phyloP scores from a whole-genome alignment of 345 rosid genomes.

The Citrus trifoliata region DNA sequence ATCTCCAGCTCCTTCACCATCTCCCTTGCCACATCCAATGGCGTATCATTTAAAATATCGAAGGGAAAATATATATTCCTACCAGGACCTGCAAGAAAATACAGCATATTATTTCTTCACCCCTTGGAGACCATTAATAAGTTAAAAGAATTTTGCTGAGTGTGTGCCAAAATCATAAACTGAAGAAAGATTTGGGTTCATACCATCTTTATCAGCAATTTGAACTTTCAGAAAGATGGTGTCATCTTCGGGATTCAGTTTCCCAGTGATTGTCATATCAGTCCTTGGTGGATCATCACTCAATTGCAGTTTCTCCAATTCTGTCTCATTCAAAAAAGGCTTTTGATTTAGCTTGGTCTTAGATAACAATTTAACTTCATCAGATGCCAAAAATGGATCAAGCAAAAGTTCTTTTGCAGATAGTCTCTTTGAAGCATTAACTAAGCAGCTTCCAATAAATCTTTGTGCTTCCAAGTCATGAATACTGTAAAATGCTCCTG shows the following conservation, averaged over 20 bases:
- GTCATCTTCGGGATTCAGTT: conserved; percentile 64
- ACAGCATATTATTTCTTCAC: not conserved
- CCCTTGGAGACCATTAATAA: not conserved
- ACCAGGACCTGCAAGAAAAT: conserved; percentile 37
- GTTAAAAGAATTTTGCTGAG: not conserved
- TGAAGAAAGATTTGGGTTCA: not conserved
- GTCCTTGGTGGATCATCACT: conserved; percentile 40
- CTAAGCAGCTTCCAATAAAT: conserved; percentile 64
- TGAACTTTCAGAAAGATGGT: conserved; percentile 61
- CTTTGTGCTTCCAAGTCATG: conserved; percentile 58
- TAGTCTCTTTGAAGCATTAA: conserved; percentile 56
- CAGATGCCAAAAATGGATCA: conserved; percentile 62
- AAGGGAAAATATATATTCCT: conserved; percentile 62
- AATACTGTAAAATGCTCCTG: conserved; percentile 61
- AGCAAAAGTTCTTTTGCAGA: conserved; percentile 60
- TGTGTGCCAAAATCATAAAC: not conserved
- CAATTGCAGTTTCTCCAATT: conserved; percentile 50
- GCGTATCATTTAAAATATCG: conserved; percentile 58
- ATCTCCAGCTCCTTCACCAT: conserved; percentile 82
- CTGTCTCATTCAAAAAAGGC: conserved; percentile 51
- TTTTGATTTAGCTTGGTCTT: conserved; percentile 31
- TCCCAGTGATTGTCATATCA: conserved; percentile 66
- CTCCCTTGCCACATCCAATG: conserved; percentile 69
- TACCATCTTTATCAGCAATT: conserved; percentile 57
- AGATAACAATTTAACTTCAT: conserved; percentile 32